These are phyloP conservation scores for Hypoxylon lenormandii DNA, from an alignment of 495 filamentous ascomycete genomes.

Conservation along the genomic window DNA sequence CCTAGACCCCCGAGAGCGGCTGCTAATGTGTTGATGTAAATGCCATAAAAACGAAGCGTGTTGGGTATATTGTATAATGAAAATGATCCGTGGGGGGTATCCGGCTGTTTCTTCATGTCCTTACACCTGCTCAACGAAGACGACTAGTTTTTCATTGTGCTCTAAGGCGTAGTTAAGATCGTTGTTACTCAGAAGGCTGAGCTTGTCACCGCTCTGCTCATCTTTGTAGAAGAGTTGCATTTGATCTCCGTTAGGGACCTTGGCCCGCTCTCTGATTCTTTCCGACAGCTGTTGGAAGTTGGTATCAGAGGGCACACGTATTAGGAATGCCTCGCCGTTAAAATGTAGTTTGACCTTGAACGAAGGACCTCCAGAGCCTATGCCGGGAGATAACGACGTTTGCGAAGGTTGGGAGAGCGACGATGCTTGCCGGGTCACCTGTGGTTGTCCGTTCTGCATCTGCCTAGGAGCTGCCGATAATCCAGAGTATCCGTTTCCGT, in stretches of 20 bases:
- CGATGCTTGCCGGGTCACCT: slow-evolving; percentile 77
- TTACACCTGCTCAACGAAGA: slow-evolving; percentile 73
- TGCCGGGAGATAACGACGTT: slow-evolving; percentile 64
- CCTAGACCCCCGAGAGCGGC: slow-evolving; percentile 22
- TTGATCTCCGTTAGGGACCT: slow-evolving; percentile 72
- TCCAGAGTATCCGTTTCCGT: slow-evolving; percentile 66
- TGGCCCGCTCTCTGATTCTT: slow-evolving; percentile 79
- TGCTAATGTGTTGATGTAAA: slow-evolving; percentile 39
- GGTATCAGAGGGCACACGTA: slow-evolving; percentile 85
- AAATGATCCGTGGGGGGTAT: slow-evolving; percentile 34
- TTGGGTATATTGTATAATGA: slow-evolving; percentile 50
- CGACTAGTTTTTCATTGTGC: slow-evolving; percentile 85
- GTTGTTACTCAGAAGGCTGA: slow-evolving; percentile 78
- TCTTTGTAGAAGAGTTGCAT: slow-evolving; percentile 87
- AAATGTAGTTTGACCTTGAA: slow-evolving; percentile 97
- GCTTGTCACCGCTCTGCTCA: slow-evolving; percentile 78
- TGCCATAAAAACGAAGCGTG: slow-evolving; percentile 41
- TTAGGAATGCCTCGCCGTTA: slow-evolving; percentile 88
- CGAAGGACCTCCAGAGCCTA: slow-evolving; percentile 53
- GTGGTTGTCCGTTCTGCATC: slow-evolving; percentile 68
- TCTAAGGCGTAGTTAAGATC: slow-evolving; percentile 83
- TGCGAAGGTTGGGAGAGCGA: slow-evolving; percentile 78
- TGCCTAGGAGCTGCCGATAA: slow-evolving; percentile 69
- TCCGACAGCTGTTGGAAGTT: slow-evolving; percentile 82
- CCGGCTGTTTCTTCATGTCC: slow-evolving; percentile 16